Conservation (phyloP, 192 early-diverging fungal genomes). For the Phycomyces nitens region DNA sequence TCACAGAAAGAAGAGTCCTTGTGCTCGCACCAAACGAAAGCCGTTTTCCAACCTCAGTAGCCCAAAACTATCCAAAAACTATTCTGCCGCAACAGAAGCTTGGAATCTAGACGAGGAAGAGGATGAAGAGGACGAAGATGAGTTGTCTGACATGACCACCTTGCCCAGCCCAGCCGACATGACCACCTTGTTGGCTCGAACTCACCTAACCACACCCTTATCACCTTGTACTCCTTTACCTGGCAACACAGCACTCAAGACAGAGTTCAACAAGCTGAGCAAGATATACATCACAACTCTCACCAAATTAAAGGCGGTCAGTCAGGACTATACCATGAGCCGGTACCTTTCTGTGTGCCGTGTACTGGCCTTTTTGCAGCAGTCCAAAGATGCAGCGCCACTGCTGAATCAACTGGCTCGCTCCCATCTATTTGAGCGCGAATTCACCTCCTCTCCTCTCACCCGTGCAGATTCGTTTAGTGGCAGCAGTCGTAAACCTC, state of each 20-base stretch:
- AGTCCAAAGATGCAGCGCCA: background rate
- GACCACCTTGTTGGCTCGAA: no score
- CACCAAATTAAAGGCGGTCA: background rate
- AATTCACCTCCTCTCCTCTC: constrained; percentile 1
- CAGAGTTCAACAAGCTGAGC: background rate
- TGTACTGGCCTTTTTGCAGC: constrained; percentile 4
- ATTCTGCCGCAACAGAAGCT: background rate
- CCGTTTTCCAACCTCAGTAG: background rate
- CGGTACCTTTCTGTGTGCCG: background rate
- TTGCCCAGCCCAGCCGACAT: no score
- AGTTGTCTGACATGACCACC: no score
- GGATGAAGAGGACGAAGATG: no score
- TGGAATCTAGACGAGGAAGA: background rate
- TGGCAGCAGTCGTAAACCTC: constrained; percentile 9
- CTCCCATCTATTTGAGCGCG: background rate
- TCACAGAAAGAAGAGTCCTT: background rate
- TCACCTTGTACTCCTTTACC: no score
- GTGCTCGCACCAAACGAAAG: background rate
- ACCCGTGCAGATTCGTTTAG: background rate
- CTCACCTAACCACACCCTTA: no score
- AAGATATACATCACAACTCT: constrained; percentile 1
- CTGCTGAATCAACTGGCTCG: background rate
- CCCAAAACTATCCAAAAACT: background rate
- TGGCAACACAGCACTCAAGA: background rate
- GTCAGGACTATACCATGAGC: background rate